Evolutionary conservation across 192 early-diverging fungal genomes (phyloP), one percentile per base, ranked within the genome.

Genomic region (Umbelopsis sp.): DNA sequence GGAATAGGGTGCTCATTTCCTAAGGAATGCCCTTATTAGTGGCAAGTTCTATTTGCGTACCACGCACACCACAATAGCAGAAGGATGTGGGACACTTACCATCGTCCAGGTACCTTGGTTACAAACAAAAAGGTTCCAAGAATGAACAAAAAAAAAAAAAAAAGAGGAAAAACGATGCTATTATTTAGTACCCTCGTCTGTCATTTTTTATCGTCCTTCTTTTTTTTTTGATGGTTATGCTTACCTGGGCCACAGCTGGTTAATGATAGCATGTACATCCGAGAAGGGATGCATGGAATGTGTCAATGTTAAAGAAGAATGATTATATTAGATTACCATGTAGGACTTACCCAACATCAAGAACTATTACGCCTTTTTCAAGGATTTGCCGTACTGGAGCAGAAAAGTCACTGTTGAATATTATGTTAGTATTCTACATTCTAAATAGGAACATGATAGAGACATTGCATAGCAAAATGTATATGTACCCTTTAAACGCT

Each of bases 91-190:
- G 7, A 17, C 8, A 62, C 56, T 62, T 34, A 62, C 56, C 77
- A 78, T 78, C 9, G 77, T 71, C 77, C 77, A 78, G 9, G 77
- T 78, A 12, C 77, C 77, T 32, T 66, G 34, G 3, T 71, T 66
- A 65, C 71, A 72, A 20, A 49, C 21, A 17, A 62, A 62, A 62
- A 34, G 26, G 24, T 29, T 29, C 31, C 29, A 34, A 1, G 26
- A 62, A 7, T n/a, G n/a, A n/a, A n/a, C n/a, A n/a, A n/a, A n/a
- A n/a, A n/a, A n/a, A n/a, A 34, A 12, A 21, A 3, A 53, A 25
- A 26, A 16, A n/a, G 16, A n/a, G 16, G 20, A 49, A 3, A 17
- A 17, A 49, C 20, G 47, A 1, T 49, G 31, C 26, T 3, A 10
- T 31, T 62, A 32, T 22, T 31, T 26, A 62, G 31, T 34, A 20